phyloP scores from a whole-genome alignment of 345 rosid species.

The Brassica incana region DNA sequence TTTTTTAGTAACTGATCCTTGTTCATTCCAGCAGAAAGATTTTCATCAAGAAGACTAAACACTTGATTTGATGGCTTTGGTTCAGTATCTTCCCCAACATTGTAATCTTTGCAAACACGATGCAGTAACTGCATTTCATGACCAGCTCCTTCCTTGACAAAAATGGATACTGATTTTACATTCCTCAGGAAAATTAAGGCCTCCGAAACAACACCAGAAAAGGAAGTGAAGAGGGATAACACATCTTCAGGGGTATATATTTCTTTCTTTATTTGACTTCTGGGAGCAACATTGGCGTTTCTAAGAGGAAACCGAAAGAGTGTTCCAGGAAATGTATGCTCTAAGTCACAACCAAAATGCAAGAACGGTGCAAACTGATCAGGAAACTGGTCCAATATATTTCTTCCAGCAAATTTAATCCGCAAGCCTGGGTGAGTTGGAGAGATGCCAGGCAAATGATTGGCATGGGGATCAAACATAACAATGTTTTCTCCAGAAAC shows the following conservation, averaged over 20 bases:
- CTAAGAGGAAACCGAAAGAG: constrained; percentile 96
- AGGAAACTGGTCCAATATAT: constrained; percentile 91
- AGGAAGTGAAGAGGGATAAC: constrained; percentile 75
- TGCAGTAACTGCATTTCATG: constrained; percentile 78
- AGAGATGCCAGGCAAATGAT: constrained; percentile 87
- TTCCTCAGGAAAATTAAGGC: constrained; percentile 78
- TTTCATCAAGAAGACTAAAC: constrained; percentile 61
- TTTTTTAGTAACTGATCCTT: constrained; percentile 69
- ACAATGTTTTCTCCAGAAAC: constrained; percentile 97
- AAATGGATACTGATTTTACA: constrained; percentile 73
- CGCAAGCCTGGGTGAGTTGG: constrained; percentile 98
- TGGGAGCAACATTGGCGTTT: constrained; percentile 61
- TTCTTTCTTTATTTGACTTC: constrained; percentile 89
- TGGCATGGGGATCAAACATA: constrained; percentile 98
- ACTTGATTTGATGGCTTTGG: constrained; percentile 49
- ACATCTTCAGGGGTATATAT: constrained; percentile 84
- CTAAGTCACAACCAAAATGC: constrained; percentile 93
- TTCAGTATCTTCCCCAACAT: constrained; percentile 53
- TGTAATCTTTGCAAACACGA: constrained; percentile 60
- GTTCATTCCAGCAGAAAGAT: constrained; percentile 63
- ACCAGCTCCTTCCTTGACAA: constrained; percentile 80
- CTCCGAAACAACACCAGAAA: constrained; percentile 74
- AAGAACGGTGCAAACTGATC: constrained; percentile 93
- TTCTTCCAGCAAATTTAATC: constrained; percentile 81
- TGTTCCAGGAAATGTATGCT: constrained; percentile 80